Percentiles rank a stretch among this genome's conserved stretches.
phyloP scores from a whole-genome alignment of 306 rosid species.

The Sechiopsis laciniata region DNA sequence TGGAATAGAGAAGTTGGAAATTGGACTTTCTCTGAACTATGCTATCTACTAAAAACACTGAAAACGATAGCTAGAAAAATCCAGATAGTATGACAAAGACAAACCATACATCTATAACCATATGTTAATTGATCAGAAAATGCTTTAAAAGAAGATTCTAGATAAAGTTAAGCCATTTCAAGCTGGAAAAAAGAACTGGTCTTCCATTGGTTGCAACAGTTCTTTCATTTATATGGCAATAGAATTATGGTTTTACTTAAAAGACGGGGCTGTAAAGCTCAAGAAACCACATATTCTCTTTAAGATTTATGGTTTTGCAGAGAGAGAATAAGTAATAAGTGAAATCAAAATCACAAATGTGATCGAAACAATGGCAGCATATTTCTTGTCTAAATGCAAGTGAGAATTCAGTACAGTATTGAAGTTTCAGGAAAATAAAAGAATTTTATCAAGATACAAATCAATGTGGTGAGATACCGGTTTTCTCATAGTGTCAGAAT shows the following conservation, averaged over 20 bases:
- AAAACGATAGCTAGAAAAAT: not conserved
- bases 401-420: not conserved
- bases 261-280: not conserved
- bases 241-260: not conserved
- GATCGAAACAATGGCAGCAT: no score
- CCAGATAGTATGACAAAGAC: not conserved
- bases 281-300: not conserved
- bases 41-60: not conserved
- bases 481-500: constrained; percentile 26
- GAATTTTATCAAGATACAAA: not conserved
- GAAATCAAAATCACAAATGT: not conserved
- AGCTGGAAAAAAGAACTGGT: not conserved
- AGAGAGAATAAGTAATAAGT: not conserved
- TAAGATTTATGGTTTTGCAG: not conserved
- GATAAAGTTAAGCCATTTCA: not conserved
- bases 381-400: constrained; percentile 10
- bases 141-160: not conserved
- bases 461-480: constrained; percentile 31
- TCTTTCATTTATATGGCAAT: not conserved
- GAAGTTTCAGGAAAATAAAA: not conserved
- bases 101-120: not conserved
- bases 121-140: not conserved
- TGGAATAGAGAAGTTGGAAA: not conserved
- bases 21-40: not conserved
- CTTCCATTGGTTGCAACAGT: not conserved